Base-by-base conservation (phyloP, 176 grass and related monocot species). In the Cymbopogon citratus region DNA sequence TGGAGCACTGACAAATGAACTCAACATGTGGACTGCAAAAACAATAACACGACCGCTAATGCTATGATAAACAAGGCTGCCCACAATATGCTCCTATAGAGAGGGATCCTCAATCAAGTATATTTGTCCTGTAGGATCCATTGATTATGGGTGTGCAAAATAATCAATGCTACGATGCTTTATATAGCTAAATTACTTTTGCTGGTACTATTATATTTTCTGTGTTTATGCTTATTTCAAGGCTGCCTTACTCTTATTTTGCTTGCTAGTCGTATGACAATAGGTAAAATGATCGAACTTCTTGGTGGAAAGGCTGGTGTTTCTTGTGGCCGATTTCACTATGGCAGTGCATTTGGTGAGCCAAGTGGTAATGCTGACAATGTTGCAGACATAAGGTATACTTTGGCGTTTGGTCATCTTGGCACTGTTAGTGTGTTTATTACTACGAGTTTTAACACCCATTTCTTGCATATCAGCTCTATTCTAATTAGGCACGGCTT, bases 271-370 rank as follows among this genome's bases (percentile, higher is more conserved):
- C 90, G 92, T 72, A 98, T 98, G 95, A 98, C 95, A 19, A 93
- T 98, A 64, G 95, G 95, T 60, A 98, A 98, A 91, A 98, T 98
- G 95, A 98, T 98, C 66, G 95, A 98, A 69, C 90, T 98, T 78
- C 57, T 98, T 87, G 95, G 95, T 76, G 90, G 95, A 73, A 43
- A 98, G 73, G 95, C 95, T 80, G 95, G 95, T 27, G 80, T 98
- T n/a, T 98, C 92, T 90, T 91, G 81, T 11, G 95, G 92, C 26
- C 85, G 85, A 76, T 98, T 91, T 45, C 90, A 98, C 75, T 98
- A 98, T 86, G 40, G 40, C 40, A 43, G 40, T 43, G 40, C 40
- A 43, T 43, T 43, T 43, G 40, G 40, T 43, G 10, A 98, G 78
- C 90, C 90, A 75, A 87, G 88, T 84, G 95, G 92, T 76, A 84